A percentile compares a stretch with the other conserved stretches of the same genome.
phyloP scores from a whole-genome alignment of 805 yeast species.

The Starmerella ratchasimensis region DNA sequence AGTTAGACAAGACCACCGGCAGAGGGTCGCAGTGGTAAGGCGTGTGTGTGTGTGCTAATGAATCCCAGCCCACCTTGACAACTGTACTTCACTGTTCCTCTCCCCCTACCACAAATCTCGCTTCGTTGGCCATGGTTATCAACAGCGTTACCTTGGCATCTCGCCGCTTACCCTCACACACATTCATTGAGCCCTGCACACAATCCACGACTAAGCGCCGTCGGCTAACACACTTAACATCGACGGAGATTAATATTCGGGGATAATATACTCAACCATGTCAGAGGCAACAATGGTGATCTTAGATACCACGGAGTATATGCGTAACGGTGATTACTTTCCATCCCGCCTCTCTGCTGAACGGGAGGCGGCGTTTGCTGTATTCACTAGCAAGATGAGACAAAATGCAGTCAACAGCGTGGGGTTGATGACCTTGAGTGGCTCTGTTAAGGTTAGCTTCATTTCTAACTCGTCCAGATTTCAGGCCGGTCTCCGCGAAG shows the following conservation, averaged over 20 bases:
- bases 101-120: no score
- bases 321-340: slow-evolving; percentile 89
- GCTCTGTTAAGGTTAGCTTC: slow-evolving; percentile 77
- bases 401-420: slow-evolving; percentile 90
- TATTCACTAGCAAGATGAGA: slow-evolving; percentile 74
- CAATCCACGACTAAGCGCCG: no score
- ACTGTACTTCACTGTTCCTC: no score
- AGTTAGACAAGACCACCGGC: no score
- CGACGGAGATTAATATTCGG: no score
- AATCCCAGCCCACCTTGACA: no score
- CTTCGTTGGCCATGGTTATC: no score
- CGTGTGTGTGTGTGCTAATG: no score
- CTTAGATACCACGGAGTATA: slow-evolving; percentile 88
- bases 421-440: slow-evolving; percentile 81
- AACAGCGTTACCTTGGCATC: background rate
- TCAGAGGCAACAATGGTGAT: slow-evolving; percentile 93
- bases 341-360: slow-evolving; percentile 87
- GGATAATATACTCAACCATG: slow-evolving; percentile 21
- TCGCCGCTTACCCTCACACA: no score
- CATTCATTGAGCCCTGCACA: no score
- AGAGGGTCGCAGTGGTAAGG: no score
- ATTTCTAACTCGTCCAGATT: slow-evolving; percentile 80
- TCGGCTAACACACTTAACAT: no score
- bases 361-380: slow-evolving; percentile 71
- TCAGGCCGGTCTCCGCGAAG: slow-evolving; percentile 69